phyloP scores from a whole-genome alignment of 73 alveolate genomes.

The Tetrahymena borealis region DNA sequence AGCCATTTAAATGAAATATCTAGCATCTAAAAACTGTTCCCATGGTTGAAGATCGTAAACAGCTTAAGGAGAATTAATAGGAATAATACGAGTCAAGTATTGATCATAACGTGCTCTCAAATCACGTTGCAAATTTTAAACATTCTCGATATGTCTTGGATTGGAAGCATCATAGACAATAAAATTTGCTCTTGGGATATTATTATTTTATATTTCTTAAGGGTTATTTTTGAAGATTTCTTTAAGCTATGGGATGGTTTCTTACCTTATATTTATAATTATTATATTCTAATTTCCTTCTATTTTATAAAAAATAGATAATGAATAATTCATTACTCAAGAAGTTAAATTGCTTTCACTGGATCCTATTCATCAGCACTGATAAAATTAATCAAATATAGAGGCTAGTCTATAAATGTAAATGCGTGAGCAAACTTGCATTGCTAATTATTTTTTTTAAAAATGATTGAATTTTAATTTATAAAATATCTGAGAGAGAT shows the following conservation, averaged over 20 bases:
- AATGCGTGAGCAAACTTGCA: neutral
- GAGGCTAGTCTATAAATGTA: neutral
- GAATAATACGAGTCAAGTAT: neutral
- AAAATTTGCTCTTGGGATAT: neutral
- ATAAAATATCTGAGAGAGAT: no score
- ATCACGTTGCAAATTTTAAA: neutral
- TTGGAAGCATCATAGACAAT: neutral
- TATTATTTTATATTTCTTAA: neutral
- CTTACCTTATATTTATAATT: neutral
- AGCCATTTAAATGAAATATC: neutral
- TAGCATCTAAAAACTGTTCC: neutral
- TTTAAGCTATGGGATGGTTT: neutral
- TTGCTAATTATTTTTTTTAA: neutral
- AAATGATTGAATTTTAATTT: neutral
- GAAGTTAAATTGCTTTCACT: neutral
- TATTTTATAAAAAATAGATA: neutral
- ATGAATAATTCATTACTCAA: neutral
- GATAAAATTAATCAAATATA: neutral
- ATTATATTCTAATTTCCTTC: neutral
- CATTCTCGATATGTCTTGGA: neutral
- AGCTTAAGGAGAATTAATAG: neutral
- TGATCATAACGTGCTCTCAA: neutral
- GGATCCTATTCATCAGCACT: neutral
- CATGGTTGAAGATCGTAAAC: neutral
- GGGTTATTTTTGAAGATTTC: neutral